Evolutionary conservation across 2,329 filamentous ascomycete genomes (phyloP).

Genomic region (Cytospora piceae): DNA sequence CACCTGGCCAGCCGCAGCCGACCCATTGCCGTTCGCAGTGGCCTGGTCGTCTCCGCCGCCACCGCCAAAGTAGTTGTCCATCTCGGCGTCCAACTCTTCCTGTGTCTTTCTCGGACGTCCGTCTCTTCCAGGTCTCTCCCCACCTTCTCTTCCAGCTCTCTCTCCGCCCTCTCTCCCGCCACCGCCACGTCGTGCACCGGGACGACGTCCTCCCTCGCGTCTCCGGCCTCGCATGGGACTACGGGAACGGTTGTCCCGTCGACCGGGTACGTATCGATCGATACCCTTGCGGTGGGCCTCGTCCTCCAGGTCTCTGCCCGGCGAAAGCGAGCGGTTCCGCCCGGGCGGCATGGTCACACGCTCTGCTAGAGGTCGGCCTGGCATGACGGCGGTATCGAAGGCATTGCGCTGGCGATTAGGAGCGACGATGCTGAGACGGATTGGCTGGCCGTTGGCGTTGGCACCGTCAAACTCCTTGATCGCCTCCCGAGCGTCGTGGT

Average conservation of each 20-base stretch:
- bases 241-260: conserved; percentile 54
- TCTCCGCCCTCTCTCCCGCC: conserved; percentile 42
- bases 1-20: conserved; percentile 41
- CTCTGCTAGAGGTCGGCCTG: conserved; percentile 61
- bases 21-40: conserved; percentile 40
- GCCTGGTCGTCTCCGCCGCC: conserved; percentile 32
- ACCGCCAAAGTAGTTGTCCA: conserved; percentile 86
- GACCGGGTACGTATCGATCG: conserved; percentile 77
- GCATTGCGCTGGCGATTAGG: conserved; percentile 54
- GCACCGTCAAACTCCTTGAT: conserved; percentile 84
- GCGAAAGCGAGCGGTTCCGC: conserved; percentile 67
- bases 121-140: conserved; percentile 50
- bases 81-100: conserved; percentile 92
- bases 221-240: conserved; percentile 57
- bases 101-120: conserved; percentile 80
- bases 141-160: conserved; percentile 42
- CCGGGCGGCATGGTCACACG: conserved; percentile 58
- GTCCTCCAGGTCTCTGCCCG: conserved; percentile 52
- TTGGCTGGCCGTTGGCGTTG: conserved; percentile 89
- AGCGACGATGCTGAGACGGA: conserved; percentile 70
- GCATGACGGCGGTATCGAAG: conserved; percentile 59
- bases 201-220: conserved; percentile 48
- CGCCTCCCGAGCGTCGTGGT: conserved; percentile 73
- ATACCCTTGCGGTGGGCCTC: conserved; percentile 69
- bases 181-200: conserved; percentile 45